Conservation (phyloP, 352 stramenopile genomes). For the Peronospora farinosa region DNA sequence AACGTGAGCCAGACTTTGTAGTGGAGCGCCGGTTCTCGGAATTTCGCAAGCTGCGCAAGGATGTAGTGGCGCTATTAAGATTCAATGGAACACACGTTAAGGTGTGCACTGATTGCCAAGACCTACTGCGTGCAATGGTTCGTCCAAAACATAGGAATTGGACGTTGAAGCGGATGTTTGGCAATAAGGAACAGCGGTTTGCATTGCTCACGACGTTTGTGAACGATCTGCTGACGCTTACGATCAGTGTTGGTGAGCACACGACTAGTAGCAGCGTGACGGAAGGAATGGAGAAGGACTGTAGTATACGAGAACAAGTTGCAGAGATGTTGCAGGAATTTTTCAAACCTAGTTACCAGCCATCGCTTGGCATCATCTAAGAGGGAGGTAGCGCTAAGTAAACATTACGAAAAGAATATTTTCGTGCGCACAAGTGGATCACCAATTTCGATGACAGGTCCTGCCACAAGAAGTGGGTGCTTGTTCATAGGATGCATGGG, state of each 20-base stretch:
- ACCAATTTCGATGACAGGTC: not conserved
- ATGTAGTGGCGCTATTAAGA: slow-evolving; percentile 8
- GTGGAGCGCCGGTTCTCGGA: slow-evolving; percentile 30
- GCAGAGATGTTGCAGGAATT: slow-evolving; percentile 24
- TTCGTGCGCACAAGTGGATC: not conserved
- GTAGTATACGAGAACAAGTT: slow-evolving; percentile 12
- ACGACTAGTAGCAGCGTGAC: slow-evolving; percentile 3
- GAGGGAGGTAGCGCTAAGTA: not conserved
- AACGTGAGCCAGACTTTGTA: slow-evolving; percentile 33
- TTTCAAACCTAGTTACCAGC: slow-evolving; percentile 19
- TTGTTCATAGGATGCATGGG: too few relatives aligned
- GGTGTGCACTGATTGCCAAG: slow-evolving; percentile 21
- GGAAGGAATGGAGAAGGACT: slow-evolving; percentile 14
- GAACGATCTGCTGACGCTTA: slow-evolving; percentile 26
- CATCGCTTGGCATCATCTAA: slow-evolving; percentile 34
- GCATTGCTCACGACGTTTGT: slow-evolving; percentile 25
- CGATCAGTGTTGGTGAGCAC: slow-evolving; percentile 6
- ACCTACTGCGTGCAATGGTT: slow-evolving; percentile 8
- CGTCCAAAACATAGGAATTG: slow-evolving; percentile 18
- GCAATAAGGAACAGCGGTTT: slow-evolving; percentile 22
- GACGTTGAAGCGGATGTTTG: slow-evolving; percentile 24
- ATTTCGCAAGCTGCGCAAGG: slow-evolving; percentile 21
- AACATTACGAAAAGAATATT: not conserved
- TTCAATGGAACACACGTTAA: slow-evolving; percentile 7
- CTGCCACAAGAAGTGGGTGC: too few relatives aligned